Evolutionary conservation across 306 rosid genomes (phyloP).

Genomic region (Alnus rubra): DNA sequence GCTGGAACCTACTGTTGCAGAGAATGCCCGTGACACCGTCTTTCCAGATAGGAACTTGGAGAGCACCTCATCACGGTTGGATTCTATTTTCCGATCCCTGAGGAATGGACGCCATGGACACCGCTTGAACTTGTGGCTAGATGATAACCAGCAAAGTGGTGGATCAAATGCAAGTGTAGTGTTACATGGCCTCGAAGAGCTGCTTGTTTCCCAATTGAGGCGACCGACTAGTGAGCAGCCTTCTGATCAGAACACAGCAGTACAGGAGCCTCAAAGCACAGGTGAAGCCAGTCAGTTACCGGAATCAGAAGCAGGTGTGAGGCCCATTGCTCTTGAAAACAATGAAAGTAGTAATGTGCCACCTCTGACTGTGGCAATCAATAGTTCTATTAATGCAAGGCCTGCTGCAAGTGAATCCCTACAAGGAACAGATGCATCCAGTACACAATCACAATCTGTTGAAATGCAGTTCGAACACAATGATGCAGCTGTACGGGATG

Average conservation of each 20-base stretch:
- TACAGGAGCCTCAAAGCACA: slow-evolving; percentile 46
- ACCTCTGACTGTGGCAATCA: slow-evolving; percentile 32
- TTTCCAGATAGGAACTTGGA: slow-evolving; percentile 61
- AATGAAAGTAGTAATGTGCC: slow-evolving; percentile 44
- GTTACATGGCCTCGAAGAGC: slow-evolving; percentile 89
- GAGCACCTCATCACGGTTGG: slow-evolving; percentile 70
- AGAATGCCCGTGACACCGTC: slow-evolving; percentile 35
- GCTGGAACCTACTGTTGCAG: slow-evolving; percentile 34
- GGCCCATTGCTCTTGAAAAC: slow-evolving; percentile 54
- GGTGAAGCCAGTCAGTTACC: slow-evolving; percentile 49
- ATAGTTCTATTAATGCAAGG: slow-evolving; percentile 35
- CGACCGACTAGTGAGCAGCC: slow-evolving; percentile 62
- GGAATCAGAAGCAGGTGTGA: slow-evolving; percentile 46
- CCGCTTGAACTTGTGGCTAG: slow-evolving; percentile 81
- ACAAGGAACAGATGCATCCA: slow-evolving; percentile 49
- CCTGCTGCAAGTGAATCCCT: slow-evolving; percentile 50
- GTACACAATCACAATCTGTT: slow-evolving; percentile 55
- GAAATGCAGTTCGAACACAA: slow-evolving; percentile 90
- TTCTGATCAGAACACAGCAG: slow-evolving; percentile 48
- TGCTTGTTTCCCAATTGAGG: slow-evolving; percentile 86
- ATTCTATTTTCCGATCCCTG: slow-evolving; percentile 79
- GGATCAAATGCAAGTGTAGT: slow-evolving; percentile 63
- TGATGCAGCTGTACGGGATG: slow-evolving; percentile 76
- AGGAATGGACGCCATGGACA: slow-evolving; percentile 96
- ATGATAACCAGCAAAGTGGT: slow-evolving; percentile 72